Base-by-base conservation (phyloP, 257 asterid genomes). In the Verbascum thapsus region DNA sequence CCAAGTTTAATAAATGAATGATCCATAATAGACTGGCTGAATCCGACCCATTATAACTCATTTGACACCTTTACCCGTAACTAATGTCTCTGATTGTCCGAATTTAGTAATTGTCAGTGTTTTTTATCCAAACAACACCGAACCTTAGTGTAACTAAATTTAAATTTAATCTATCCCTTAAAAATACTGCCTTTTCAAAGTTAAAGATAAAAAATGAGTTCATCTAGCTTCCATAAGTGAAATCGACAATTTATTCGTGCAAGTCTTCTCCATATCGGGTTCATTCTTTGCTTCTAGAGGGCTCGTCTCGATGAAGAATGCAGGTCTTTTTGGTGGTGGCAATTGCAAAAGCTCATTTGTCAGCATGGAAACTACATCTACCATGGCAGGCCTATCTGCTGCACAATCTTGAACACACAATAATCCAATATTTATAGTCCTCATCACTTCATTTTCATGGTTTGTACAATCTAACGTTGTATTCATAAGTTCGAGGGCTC, bases 401-500 rank as follows among this genome's bases (percentile, higher is more conserved):
- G 75, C 72, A 42, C 61, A 50, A 7, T 80, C 85, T 69, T 76
- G 80, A 13, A 76, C 80, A 50, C 85, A 80, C 37, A 80, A 45
- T 0, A 80, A 67, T 12, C 76, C 80, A 3, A 70, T 64, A 5
- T 74, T 74, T 15, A 76, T 76, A 47, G 76, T 74, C 56, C 76
- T 70, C 9, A 32, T 22, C 3, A 74, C 58, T 64, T 67, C 72
- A 39, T 40, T 15, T 0, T 7, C 13, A 13, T 19, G 17, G 16
- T 42, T 22, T 0, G 74, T 50, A 7, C 26, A 57, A 50, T 19
- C 42, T 7, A 80, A n/a, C 49, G 58, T 43, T 30, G 52, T 39
- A 35, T 76, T 78, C 54, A 76, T 61, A 18, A 76, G 50, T 55
- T 76, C 85, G 7, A 55, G 22, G 13, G 61, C 66, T 58, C 58